Percentiles rank a stretch among this genome's conserved stretches.
Evolutionary conservation across 345 rosid genomes (phyloP).

Genomic region (Melastoma malabathricum): DNA sequence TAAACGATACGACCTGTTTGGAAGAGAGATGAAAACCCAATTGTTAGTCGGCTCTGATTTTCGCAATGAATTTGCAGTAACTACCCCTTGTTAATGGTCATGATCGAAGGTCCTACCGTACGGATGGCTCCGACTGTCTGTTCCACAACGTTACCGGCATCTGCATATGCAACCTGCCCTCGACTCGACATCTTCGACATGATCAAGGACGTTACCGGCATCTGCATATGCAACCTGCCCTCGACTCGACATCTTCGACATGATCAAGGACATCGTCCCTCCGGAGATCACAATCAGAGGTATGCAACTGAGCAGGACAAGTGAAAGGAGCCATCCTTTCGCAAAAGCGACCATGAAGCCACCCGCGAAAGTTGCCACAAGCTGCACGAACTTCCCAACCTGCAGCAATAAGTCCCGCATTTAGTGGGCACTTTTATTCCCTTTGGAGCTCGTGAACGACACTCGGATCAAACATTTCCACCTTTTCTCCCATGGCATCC

Average conservation of each 20-base stretch:
- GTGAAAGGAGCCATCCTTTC: slow-evolving; percentile 47
- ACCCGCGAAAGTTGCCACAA: slow-evolving; percentile 44
- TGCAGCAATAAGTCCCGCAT: slow-evolving; percentile 4
- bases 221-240: slow-evolving; percentile 75
- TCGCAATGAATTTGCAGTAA: no score
- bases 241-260: slow-evolving; percentile 58
- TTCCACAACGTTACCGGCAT: slow-evolving; percentile 79
- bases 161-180: slow-evolving; percentile 70
- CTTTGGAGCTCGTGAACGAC: no score
- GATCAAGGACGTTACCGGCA: slow-evolving; percentile 58
- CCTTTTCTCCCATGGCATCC: slow-evolving; percentile 96
- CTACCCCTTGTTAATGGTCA: neutral
- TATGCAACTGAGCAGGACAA: slow-evolving; percentile 43
- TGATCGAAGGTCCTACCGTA: slow-evolving; percentile 36
- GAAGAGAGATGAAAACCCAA: neutral
- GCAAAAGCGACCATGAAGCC: slow-evolving; percentile 50
- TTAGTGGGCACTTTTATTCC: no score
- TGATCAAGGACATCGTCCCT: slow-evolving; percentile 37
- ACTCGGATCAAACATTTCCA: slow-evolving; percentile 2
- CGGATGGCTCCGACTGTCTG: slow-evolving; percentile 73
- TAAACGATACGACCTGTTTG: slow-evolving; percentile 73
- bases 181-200: slow-evolving; percentile 61
- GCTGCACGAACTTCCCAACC: slow-evolving; percentile 75
- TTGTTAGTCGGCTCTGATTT: no score
- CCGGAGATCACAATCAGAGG: slow-evolving; percentile 48